These are phyloP conservation scores for Blastobotrys malaysiensis DNA, from an alignment of 1,139 yeast species.

Conservation along the genomic window DNA sequence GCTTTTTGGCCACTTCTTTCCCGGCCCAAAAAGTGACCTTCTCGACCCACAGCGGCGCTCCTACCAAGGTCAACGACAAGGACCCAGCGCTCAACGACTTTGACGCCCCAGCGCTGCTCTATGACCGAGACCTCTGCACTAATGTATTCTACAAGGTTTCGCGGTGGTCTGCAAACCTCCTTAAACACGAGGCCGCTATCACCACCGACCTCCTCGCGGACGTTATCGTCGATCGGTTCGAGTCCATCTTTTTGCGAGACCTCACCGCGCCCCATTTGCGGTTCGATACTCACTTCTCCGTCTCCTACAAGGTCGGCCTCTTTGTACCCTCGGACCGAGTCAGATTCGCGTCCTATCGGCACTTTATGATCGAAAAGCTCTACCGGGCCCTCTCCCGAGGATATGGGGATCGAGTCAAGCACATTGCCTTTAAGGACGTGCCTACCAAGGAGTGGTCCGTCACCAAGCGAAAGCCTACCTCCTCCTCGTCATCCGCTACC, in stretches of 20 bases:
- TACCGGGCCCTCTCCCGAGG: conserved; percentile 57
- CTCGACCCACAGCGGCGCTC: conserved; percentile 7
- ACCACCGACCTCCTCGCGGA: conserved; percentile 69
- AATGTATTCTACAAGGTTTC: conserved; percentile 83
- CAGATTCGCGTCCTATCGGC: conserved; percentile 64
- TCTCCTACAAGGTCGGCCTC: conserved; percentile 6
- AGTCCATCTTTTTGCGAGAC: conserved; percentile 69
- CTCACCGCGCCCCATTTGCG: conserved; percentile 51
- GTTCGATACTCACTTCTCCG: conserved; percentile 55
- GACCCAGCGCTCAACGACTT: conserved; percentile 4
- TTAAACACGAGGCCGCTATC: conserved; percentile 62
- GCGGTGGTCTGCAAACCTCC: conserved; percentile 53
- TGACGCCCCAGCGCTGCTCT: conserved; percentile 39
- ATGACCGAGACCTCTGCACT: conserved; percentile 67
- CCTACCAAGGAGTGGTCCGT: conserved; percentile 37
- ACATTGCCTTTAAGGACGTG: conserved; percentile 36
- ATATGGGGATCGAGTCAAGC: conserved; percentile 57
- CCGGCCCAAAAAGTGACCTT: conserved; percentile 36
- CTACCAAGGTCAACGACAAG: conserved; percentile 14
- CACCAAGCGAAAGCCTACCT: conserved; percentile 54
- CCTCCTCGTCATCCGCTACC: conserved; percentile 28
- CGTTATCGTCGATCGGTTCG: conserved; percentile 78
- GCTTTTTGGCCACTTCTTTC: conserved; percentile 75
- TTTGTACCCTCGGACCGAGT: conserved; percentile 67
- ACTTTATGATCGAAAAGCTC: conserved; percentile 56